Percentiles rank a stretch among this genome's conserved stretches.
Conservation (phyloP, 2,329 filamentous ascomycete genomes). For the Boeremia lycopersici region DNA sequence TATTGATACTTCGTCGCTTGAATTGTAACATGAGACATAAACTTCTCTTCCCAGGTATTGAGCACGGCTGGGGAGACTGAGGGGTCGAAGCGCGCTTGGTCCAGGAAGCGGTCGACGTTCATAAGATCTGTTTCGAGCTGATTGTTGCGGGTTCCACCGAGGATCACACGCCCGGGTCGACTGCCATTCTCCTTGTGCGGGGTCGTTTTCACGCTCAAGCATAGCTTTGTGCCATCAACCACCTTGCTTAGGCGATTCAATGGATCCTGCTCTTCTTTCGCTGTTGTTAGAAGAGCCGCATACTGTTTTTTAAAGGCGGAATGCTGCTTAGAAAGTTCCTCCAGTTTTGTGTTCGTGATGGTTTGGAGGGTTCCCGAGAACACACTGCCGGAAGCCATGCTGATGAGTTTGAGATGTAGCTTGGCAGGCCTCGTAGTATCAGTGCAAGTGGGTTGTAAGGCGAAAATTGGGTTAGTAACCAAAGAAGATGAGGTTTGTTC, state of each 20-base stretch:
- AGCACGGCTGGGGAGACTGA: conserved; percentile 43
- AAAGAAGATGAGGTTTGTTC: background rate
- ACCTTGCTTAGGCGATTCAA: conserved; percentile 35
- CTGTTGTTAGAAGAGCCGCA: conserved; percentile 19
- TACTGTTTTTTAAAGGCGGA: conserved; percentile 40
- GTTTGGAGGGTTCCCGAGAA: conserved; percentile 45
- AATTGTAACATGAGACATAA: conserved; percentile 39
- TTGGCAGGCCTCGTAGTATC: background rate
- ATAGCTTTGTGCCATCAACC: conserved; percentile 37
- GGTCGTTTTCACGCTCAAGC: conserved; percentile 32
- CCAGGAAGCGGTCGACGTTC: conserved; percentile 45
- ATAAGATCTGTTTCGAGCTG: conserved; percentile 36
- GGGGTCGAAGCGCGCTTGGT: conserved; percentile 45
- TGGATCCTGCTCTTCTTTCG: conserved; percentile 23
- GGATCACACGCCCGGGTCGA: conserved; percentile 25
- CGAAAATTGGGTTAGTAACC: background rate
- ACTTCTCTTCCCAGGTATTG: conserved; percentile 38
- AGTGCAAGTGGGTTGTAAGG: background rate
- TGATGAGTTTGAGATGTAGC: background rate
- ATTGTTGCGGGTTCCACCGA: conserved; percentile 24
- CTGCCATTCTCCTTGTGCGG: conserved; percentile 13
- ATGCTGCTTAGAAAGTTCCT: conserved; percentile 46
- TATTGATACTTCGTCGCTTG: conserved; percentile 47
- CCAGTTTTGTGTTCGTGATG: conserved; percentile 45
- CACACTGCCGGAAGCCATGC: conserved; percentile 39